Conservation (phyloP, 2,329 filamentous ascomycete species). For the Talaromyces sp. region DNA sequence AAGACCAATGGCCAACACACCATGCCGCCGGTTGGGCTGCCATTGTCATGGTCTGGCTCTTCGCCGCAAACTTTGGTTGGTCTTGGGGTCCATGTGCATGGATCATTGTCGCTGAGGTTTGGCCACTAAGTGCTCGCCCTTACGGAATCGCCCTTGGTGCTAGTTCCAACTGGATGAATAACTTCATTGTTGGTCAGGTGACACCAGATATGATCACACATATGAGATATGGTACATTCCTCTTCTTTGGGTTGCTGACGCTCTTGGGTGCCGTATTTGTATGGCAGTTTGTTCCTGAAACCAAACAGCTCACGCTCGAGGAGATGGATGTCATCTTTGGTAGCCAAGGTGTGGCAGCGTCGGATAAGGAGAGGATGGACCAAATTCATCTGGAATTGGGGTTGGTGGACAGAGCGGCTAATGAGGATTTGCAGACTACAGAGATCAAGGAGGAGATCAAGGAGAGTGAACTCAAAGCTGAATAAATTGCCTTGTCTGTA, state of each 20-base stretch:
- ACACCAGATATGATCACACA: conserved; percentile 63
- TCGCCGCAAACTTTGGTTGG: conserved; percentile 69
- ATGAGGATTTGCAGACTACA: not conserved
- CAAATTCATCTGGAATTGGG: conserved; percentile 70
- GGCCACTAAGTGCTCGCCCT: conserved; percentile 65
- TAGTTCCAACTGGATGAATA: conserved; percentile 57
- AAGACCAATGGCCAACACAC: conserved; percentile 56
- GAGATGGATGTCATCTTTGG: conserved; percentile 57
- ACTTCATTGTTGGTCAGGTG: conserved; percentile 63
- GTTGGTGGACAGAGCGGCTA: conserved; percentile 33
- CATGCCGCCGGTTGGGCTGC: conserved; percentile 64
- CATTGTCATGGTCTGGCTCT: conserved; percentile 58
- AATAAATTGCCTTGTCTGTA: not conserved
- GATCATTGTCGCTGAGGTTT: conserved; percentile 73
- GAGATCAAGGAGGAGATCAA: conserved; percentile 16
- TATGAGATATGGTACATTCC: conserved; percentile 61
- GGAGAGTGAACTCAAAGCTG: conserved; percentile 9
- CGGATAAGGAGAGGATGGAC: conserved; percentile 60
- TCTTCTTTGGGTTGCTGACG: conserved; percentile 44
- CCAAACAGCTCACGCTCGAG: conserved; percentile 52
- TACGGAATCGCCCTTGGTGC: conserved; percentile 69
- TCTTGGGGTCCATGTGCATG: conserved; percentile 70
- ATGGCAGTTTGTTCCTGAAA: conserved; percentile 45
- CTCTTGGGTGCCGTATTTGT: conserved; percentile 34
- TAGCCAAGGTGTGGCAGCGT: conserved; percentile 32